Base-by-base conservation (phyloP, 345 rosid species). In the Brassica incana region DNA sequence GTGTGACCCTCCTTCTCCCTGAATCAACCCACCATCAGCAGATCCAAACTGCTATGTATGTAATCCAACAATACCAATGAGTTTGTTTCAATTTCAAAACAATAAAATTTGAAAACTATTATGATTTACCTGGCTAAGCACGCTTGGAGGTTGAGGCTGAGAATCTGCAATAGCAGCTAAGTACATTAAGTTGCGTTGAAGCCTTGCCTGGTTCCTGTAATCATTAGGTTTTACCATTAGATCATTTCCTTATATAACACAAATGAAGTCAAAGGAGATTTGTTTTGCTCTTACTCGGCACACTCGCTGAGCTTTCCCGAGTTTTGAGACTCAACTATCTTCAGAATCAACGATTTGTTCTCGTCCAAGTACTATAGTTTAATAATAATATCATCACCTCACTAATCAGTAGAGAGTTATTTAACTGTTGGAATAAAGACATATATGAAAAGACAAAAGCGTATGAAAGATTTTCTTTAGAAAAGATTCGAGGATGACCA, bases 241-340 rank as follows among this genome's bases (percentile, higher is more conserved):
- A 60, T 27, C 71, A 71, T 43, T n/a, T 29, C 9, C 9, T 45
- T 38, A 16, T 25, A 36, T 30, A 65, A 65, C 12, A 77, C 12
- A 56, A 60, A 7, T 4, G 9, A 59, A 30, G 60, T n/a, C 11
- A 60, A 60, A 66, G 50, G 0, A 40, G 20, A 70, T 18, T 66
- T 9, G 67, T 27, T 27, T 36, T 61, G 72, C 23, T 74, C 99
- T 88, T 88, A 96, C 99, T 96, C 99, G 5, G 98, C 98, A 72
- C 99, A 96, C 67, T 96, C 99, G 61, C 85, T 87, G 71, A 93
- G 85, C 81, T 96, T 93, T 77, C 99, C 99, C 0, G 97, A 88
- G 85, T 88, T 96, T 86, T 96, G 99, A 88, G 97, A 91, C 85
- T 96, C 99, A 54, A 96, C 99, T 12, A 96, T 96, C 95, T 96